A percentile compares a stretch with the other conserved stretches of the same genome.
Conservation (phyloP, 2,329 filamentous ascomycete genomes). For the Coniochaeta sp. region DNA sequence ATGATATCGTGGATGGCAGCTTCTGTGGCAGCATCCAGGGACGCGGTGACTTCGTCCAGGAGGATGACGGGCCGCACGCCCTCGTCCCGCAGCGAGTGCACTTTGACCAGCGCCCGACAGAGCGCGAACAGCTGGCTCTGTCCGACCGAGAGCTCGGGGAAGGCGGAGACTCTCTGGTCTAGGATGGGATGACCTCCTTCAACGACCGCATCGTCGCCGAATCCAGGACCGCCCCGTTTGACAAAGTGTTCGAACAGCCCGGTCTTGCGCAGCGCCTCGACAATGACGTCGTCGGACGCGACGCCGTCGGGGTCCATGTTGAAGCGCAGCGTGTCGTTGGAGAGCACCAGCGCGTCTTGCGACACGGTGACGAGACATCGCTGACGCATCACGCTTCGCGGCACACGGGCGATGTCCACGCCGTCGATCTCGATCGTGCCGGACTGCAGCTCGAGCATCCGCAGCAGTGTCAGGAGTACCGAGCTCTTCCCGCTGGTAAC, state of each 20-base stretch:
- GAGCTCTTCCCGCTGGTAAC: constrained; percentile 13
- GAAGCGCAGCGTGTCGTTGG: neutral
- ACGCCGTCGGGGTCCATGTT: neutral
- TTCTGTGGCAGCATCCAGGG: constrained; percentile 13
- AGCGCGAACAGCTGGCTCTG: constrained; percentile 38
- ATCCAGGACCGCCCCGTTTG: neutral
- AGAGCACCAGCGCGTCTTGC: neutral
- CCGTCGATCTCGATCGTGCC: neutral
- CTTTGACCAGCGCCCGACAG: constrained; percentile 28
- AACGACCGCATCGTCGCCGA: neutral
- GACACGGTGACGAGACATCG: neutral
- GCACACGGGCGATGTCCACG: neutral
- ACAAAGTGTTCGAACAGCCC: constrained; percentile 9
- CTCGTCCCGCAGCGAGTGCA: constrained; percentile 13
- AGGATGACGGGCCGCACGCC: constrained; percentile 21
- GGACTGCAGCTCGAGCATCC: neutral
- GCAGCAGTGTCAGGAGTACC: neutral
- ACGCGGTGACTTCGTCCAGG: constrained; percentile 26
- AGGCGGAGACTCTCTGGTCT: constrained; percentile 5
- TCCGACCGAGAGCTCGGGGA: constrained; percentile 20
- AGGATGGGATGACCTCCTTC: neutral
- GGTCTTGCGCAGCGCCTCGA: constrained; percentile 25
- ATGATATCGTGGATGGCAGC: constrained; percentile 9
- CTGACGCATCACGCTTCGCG: neutral
- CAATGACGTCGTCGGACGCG: constrained; percentile 26